Evolutionary conservation across 2,329 filamentous ascomycete species (phyloP), one percentile per base, ranked within the genome.

Genomic region (Colletotrichum eleusines): DNA sequence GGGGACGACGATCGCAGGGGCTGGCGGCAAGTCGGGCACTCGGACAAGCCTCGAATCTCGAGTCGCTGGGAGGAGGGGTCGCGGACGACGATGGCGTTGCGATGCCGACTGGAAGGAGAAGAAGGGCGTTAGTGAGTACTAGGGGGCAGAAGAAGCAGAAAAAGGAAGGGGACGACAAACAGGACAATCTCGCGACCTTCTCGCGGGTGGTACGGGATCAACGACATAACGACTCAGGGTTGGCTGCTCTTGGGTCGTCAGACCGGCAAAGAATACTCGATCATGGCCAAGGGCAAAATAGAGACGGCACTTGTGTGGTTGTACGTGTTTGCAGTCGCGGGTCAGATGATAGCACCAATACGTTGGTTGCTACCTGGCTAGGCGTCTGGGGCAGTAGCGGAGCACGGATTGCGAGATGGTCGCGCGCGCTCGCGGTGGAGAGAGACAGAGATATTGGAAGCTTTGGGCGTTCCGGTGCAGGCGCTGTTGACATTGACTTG

Each of bases 11-110:
- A 80, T 73, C 86, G 79, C 80, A 90, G 87, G 23, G 94, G 90
- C 63, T 93, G 92, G 78, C 94, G 93, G 79, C 95, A 98, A 77
- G 94, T 94, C n/a, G 97, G 96, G 78, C 97, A 99, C 77, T 95
- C 90, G 69, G 89, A 88, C 69, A 94, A 83, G 71, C 86, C 90
- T 72, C 93, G 91, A 62, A 98, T 92, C 75, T 94, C 94, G 74
- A 99, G 89, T 76, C 95, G 93, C 73, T 91, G 92, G 8, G 95
- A 97, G 38, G 90, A 87, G 57, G 91, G 92, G 82, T 99, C 95
- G 77, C 93, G 95, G 46, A 98, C 91, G 54, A 99, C 96, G 68
- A 99, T 91, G 28, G 95, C 92, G 82, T 97, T 94, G 78, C 94
- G 92, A 80, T 98, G 94, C 73, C 95, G 96, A 63, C 96, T 98